Conservation (phyloP, 2,329 filamentous ascomycete genomes). For the Aspergillus hiratsukae region DNA sequence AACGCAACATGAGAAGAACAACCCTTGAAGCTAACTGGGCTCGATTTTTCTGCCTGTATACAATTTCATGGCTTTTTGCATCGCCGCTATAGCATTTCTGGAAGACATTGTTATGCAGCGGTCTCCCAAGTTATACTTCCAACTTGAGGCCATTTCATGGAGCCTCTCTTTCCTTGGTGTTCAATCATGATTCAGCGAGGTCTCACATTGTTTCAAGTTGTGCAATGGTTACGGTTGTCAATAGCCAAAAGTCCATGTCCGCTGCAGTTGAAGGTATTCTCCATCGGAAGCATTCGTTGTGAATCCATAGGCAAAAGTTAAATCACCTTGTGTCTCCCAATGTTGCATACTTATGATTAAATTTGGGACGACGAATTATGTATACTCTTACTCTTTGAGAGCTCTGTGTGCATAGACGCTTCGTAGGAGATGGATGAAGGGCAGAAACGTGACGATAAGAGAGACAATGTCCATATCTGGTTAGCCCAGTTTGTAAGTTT, state of each 20-base stretch:
- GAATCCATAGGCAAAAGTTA: not conserved
- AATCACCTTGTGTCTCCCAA: not conserved
- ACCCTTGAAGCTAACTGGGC: conserved; percentile 4
- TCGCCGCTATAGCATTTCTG: not conserved
- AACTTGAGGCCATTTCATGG: not conserved
- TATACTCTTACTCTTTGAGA: too few relatives aligned
- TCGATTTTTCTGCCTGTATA: not conserved
- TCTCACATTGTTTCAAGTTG: not conserved
- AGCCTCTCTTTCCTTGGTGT: not conserved
- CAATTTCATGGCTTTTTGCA: not conserved
- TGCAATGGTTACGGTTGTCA: not conserved
- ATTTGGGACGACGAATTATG: too few relatives aligned
- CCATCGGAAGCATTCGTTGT: not conserved
- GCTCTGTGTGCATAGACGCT: too few relatives aligned
- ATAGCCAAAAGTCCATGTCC: not conserved
- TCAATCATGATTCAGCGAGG: not conserved
- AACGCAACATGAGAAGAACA: conserved; percentile 84
- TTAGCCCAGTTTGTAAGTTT: not conserved
- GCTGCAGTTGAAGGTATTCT: not conserved
- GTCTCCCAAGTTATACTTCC: not conserved
- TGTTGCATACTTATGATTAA: not conserved
- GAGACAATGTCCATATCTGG: not conserved
- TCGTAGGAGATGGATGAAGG: too few relatives aligned
- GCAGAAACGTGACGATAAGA: too few relatives aligned
- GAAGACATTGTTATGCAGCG: not conserved